Conservation (phyloP, 2,329 filamentous ascomycete species). For the Bipolaris sorokiniana region DNA sequence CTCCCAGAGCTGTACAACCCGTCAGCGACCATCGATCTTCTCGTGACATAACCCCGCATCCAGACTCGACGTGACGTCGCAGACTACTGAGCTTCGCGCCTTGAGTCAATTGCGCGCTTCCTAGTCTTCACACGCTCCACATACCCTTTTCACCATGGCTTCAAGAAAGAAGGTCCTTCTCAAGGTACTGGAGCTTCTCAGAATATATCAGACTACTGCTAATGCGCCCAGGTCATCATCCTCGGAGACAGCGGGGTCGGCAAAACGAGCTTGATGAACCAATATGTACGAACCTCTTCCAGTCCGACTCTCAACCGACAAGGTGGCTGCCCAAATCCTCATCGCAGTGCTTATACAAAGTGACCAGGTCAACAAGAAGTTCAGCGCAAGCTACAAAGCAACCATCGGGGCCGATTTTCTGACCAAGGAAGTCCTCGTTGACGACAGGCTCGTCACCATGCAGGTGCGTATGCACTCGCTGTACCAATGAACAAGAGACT, state of each 20-base stretch:
- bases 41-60: conserved; percentile 2
- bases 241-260: conserved; percentile 98
- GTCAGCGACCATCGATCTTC: neutral
- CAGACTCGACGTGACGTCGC: conserved; percentile 8
- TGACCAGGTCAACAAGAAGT: conserved; percentile 97
- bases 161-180: conserved; percentile 81
- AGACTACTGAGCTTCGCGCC: conserved; percentile 13
- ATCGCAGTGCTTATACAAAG: conserved; percentile 16
- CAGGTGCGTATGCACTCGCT: conserved; percentile 66
- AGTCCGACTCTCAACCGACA: neutral
- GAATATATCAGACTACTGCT: conserved; percentile 8
- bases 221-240: conserved; percentile 81
- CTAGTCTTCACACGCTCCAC: conserved; percentile 11
- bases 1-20: neutral
- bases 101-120: conserved; percentile 7
- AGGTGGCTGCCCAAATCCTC: neutral
- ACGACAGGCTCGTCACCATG: conserved; percentile 97
- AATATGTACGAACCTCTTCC: conserved; percentile 79
- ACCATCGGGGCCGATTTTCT: conserved; percentile 99
- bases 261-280: conserved; percentile 99
- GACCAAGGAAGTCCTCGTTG: conserved; percentile 95
- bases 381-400: conserved; percentile 99
- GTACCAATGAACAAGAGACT: conserved; percentile 15
- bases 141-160: conserved; percentile 34
- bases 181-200: conserved; percentile 65